phyloP scores from a whole-genome alignment of 2,329 filamentous ascomycete genomes.

The Fonsecaea pugnacius region DNA sequence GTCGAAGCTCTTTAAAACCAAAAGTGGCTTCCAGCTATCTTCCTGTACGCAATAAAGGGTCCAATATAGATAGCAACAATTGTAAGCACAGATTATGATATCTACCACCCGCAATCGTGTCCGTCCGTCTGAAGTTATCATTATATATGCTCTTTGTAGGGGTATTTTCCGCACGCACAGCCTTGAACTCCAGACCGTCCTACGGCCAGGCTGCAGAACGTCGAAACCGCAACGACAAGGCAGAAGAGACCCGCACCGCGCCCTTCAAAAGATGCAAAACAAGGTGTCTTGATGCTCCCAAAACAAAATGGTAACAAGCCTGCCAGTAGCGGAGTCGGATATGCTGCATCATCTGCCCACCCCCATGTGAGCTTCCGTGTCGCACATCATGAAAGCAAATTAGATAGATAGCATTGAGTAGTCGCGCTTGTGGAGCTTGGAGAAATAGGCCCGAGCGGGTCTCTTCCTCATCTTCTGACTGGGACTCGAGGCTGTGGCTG shows the following conservation, averaged over 20 bases:
- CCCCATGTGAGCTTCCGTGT: neutral
- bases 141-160: neutral
- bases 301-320: neutral
- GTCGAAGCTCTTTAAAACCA: neutral
- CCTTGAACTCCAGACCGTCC: neutral
- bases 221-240: neutral
- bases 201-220: neutral
- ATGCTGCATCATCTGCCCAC: neutral
- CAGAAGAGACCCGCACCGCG: neutral
- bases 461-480: neutral
- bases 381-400: neutral
- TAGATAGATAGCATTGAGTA: too few relatives aligned
- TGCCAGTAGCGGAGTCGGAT: neutral
- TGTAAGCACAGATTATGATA: conserved; percentile 4
- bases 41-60: conserved; percentile 13
- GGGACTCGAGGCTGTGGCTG: neutral
- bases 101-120: neutral
- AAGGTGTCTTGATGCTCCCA: neutral
- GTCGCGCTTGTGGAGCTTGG: too few relatives aligned
- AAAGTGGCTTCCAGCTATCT: conserved; percentile 7
- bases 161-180: neutral
- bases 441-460: neutral
- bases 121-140: neutral
- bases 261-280: neutral
- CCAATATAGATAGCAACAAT: conserved; percentile 13